Evolutionary conservation across 352 stramenopile species (phyloP).

Genomic region (Pythium phragmitis): DNA sequence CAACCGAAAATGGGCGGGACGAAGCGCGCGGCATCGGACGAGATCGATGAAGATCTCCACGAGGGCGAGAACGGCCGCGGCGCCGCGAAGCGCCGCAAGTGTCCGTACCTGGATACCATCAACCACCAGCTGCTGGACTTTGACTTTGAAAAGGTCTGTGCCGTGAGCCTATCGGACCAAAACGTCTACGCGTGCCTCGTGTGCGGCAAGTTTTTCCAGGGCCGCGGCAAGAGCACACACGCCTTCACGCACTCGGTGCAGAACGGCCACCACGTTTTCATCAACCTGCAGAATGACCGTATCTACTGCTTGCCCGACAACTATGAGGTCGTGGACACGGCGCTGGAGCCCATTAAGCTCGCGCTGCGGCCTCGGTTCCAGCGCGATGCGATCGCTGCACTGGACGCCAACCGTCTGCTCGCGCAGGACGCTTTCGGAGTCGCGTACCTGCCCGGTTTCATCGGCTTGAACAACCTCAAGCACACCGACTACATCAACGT

Average conservation of each 20-base stretch:
- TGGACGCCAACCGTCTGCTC: slow-evolving; percentile 92
- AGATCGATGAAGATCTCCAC: slow-evolving; percentile 15
- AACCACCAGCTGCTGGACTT: slow-evolving; percentile 98
- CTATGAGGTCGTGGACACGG: slow-evolving; percentile 97
- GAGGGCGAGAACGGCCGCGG: slow-evolving; percentile 14
- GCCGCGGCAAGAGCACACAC: slow-evolving; percentile 88
- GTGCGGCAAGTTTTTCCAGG: slow-evolving; percentile 99
- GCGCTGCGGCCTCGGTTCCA: slow-evolving; percentile 93
- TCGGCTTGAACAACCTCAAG: slow-evolving; percentile 98
- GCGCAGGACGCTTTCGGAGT: slow-evolving; percentile 95
- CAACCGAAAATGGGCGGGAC: slow-evolving; percentile 16
- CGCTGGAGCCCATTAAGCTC: slow-evolving; percentile 93
- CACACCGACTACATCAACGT: slow-evolving; percentile 98
- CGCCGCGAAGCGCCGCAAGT: slow-evolving; percentile 84
- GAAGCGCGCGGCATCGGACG: slow-evolving; percentile 49
- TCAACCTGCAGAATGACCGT: slow-evolving; percentile 93
- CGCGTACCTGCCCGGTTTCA: slow-evolving; percentile 96
- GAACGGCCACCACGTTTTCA: slow-evolving; percentile 96
- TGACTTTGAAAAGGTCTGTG: slow-evolving; percentile 98
- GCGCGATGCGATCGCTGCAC: slow-evolving; percentile 60
- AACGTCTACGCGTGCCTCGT: slow-evolving; percentile 99
- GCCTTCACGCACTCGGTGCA: slow-evolving; percentile 98
- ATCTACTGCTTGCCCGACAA: slow-evolving; percentile 98
- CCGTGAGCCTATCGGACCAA: slow-evolving; percentile 93
- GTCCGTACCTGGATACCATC: slow-evolving; percentile 98